Percentiles rank a stretch among this genome's conserved stretches.
Evolutionary conservation across 2,329 filamentous ascomycete species (phyloP).

Genomic region (Botrytis medusae): DNA sequence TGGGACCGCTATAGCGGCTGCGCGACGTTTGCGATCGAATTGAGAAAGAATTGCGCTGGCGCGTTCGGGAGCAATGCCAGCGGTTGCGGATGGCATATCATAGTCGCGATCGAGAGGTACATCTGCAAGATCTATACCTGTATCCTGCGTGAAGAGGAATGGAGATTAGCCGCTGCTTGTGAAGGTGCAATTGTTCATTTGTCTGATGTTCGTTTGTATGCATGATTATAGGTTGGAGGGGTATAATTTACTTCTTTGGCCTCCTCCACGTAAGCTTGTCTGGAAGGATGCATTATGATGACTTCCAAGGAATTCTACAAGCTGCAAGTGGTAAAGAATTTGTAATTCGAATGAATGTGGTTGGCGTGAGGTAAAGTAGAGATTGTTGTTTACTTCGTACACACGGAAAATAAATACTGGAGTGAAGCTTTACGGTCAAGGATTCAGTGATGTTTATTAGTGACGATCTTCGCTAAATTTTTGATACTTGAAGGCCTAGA

Average conservation of each 20-base stretch:
- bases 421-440: slow-evolving; percentile 12
- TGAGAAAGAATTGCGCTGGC: slow-evolving; percentile 51
- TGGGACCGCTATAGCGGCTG: slow-evolving; percentile 85
- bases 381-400: background rate
- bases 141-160: slow-evolving; percentile 31
- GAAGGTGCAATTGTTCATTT: background rate
- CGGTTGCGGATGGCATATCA: slow-evolving; percentile 41
- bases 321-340: background rate
- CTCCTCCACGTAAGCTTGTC: slow-evolving; percentile 94
- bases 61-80: slow-evolving; percentile 39
- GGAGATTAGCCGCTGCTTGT: slow-evolving; percentile 19
- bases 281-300: slow-evolving; percentile 72
- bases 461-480: slow-evolving; percentile 14
- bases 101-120: slow-evolving; percentile 80
- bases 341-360: background rate
- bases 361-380: background rate
- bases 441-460: slow-evolving; percentile 12
- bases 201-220: slow-evolving; percentile 9
- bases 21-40: slow-evolving; percentile 87
- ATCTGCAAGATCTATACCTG: slow-evolving; percentile 59
- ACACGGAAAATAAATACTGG: background rate
- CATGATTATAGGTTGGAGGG: slow-evolving; percentile 14
- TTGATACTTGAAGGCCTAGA: slow-evolving; percentile 4
- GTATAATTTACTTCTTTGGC: slow-evolving; percentile 60
- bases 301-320: background rate